Conservation (phyloP, 441 rosid species). For the Aleurites moluccanus region DNA sequence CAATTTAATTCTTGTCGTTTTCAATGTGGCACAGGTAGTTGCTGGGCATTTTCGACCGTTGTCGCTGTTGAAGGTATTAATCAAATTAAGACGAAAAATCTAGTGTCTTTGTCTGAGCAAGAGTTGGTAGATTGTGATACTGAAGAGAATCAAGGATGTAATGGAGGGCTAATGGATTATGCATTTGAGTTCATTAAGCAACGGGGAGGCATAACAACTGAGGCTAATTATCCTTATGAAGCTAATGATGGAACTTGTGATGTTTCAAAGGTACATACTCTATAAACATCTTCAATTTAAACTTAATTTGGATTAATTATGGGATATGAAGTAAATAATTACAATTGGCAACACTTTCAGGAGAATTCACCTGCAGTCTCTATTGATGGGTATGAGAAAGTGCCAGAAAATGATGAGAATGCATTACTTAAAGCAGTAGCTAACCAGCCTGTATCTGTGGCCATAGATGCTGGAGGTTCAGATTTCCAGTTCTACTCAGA, state of each 20-base stretch:
- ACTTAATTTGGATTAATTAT: constrained; percentile 2
- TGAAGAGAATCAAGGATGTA: constrained; percentile 66
- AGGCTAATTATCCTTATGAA: constrained; percentile 58
- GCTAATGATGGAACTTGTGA: constrained; percentile 52
- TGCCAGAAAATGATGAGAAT: constrained; percentile 63
- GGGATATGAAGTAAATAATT: not conserved
- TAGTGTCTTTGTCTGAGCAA: constrained; percentile 74
- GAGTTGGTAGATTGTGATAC: constrained; percentile 85
- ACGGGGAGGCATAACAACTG: constrained; percentile 66
- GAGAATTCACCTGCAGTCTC: constrained; percentile 52
- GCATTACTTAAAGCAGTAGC: constrained; percentile 72
- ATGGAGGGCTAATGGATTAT: constrained; percentile 80
- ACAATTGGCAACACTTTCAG: constrained; percentile 23
- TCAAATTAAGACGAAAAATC: constrained; percentile 56
- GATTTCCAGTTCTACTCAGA: constrained; percentile 91
- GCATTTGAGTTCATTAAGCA: constrained; percentile 75
- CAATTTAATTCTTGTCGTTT: not conserved
- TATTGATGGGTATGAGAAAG: constrained; percentile 72
- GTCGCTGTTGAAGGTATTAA: constrained; percentile 89
- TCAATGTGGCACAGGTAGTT: constrained; percentile 54
- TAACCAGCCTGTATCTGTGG: constrained; percentile 81
- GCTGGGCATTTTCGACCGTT: constrained; percentile 91
- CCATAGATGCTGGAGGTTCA: constrained; percentile 74
- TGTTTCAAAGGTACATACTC: constrained; percentile 30
- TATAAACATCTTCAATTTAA: not conserved